Evolutionary conservation across 1,284 basidiomycete species (phyloP).

Genomic region (Microbotryomycetes sp.): DNA sequence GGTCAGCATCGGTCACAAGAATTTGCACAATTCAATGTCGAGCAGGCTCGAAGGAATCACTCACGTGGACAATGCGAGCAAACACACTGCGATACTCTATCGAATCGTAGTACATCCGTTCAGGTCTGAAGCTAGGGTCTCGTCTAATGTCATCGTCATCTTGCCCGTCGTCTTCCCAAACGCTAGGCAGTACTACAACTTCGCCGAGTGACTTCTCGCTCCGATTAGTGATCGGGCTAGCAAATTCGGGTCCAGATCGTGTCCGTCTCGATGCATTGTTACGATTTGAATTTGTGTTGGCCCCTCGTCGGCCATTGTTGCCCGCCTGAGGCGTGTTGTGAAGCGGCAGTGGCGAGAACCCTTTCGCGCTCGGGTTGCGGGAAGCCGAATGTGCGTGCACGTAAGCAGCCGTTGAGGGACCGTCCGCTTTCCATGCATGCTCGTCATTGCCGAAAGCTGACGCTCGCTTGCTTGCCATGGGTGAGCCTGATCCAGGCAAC

Average conservation of each 20-base stretch:
- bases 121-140: slow-evolving; percentile 11
- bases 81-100: slow-evolving; percentile 21
- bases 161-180: slow-evolving; percentile 1
- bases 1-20: not conserved
- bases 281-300: not conserved
- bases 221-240: not conserved
- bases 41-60: not conserved
- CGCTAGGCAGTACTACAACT: slow-evolving; percentile 17
- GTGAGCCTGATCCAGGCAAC: not conserved
- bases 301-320: no score
- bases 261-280: not conserved
- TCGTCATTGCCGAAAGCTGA: no score
- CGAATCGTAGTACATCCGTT: slow-evolving; percentile 16
- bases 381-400: not conserved
- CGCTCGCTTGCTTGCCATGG: no score
- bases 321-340: not conserved
- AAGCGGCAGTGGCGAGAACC: not conserved
- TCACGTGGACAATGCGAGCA: slow-evolving; percentile 17
- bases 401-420: not conserved
- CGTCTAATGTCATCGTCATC: not conserved
- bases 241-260: not conserved
- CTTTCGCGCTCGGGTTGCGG: not conserved
- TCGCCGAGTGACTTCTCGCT: slow-evolving; percentile 2
- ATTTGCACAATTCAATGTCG: not conserved
- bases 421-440: not conserved